These are phyloP conservation scores for Russula sp. DNA, from an alignment of 768 basidiomycete species.

Conservation along the genomic window DNA sequence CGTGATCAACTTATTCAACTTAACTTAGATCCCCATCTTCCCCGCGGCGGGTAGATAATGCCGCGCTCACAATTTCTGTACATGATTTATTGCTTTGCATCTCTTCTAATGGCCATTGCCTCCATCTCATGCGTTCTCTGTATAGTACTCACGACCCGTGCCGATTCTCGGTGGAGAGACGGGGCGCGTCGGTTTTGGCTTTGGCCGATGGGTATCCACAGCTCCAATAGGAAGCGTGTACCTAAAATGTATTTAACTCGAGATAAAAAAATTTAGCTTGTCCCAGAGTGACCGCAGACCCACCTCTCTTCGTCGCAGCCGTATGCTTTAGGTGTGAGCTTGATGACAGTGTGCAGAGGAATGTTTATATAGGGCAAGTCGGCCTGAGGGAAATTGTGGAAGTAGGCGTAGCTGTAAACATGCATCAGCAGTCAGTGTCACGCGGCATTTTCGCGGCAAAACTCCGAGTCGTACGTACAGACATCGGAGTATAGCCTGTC, in stretches of 20 bases:
- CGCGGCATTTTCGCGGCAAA: background rate
- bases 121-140: constrained; percentile 13
- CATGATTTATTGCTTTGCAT: background rate
- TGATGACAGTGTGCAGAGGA: constrained; percentile 94
- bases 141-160: constrained; percentile 24
- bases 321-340: constrained; percentile 96
- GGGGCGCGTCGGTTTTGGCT: constrained; percentile 29
- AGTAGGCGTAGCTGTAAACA: constrained; percentile 81
- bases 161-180: constrained; percentile 10
- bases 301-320: constrained; percentile 96
- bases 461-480: constrained; percentile 38
- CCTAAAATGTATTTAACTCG: constrained; percentile 31
- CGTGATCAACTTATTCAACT: background rate
- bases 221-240: constrained; percentile 88
- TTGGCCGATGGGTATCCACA: constrained; percentile 87
- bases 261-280: background rate
- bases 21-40: background rate
- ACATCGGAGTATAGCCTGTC: constrained; percentile 70
- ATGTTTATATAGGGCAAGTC: constrained; percentile 98
- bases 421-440: background rate
- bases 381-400: constrained; percentile 83
- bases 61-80: background rate
- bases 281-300: constrained; percentile 9
- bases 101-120: background rate
- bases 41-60: background rate